Evolutionary conservation across 2,329 filamentous ascomycete genomes (phyloP), one percentile per base, ranked within the genome.

Genomic region (Epichloe aotearoae): DNA sequence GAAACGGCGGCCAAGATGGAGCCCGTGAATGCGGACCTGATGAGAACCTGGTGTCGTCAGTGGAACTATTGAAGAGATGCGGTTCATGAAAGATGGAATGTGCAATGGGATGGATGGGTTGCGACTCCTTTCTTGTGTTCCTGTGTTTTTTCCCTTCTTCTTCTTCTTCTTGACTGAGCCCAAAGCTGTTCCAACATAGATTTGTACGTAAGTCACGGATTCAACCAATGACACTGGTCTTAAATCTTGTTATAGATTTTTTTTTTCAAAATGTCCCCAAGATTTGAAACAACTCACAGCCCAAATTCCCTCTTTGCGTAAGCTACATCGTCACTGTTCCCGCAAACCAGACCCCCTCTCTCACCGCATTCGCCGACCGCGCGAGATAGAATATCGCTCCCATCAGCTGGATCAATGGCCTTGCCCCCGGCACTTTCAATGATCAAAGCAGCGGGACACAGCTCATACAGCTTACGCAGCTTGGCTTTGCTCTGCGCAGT

Each of bases 371-470:
- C 62, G 34, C 50, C 58, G 8, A 76, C 54, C 3, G 56, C 50
- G 44, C 51, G 62, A 1, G 65, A 67, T 34, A 80, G 57, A 5
- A 79, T 66, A 12, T 66, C 59, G 2, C 43, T 53, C 1, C 74
- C 74, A 15, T 67, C 62, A 0, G 52, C 61, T 0, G 76, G 70
- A 53, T 82, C 76, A 0, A 82, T 59, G 0, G 79, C 80, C 47
- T 58, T 62, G 0, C 80, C 80, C 0, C 79, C 79, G 0, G 76
- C 78, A 53, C 77, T 80, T 62, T 83, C 80, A 1, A 83, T 55
- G 2, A 83, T 62, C 26, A 83, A 62, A 0, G 79, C 79, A n/a
- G 83, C 62, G 1, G 80, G 80, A 45, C 70, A 72, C 19, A 83
- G 58, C 63, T 83, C 80, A 52, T 79, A 83, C 30, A 83, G 61